phyloP scores from a whole-genome alignment of 73 alveolate genomes.

The Tetrahymena borealis region DNA sequence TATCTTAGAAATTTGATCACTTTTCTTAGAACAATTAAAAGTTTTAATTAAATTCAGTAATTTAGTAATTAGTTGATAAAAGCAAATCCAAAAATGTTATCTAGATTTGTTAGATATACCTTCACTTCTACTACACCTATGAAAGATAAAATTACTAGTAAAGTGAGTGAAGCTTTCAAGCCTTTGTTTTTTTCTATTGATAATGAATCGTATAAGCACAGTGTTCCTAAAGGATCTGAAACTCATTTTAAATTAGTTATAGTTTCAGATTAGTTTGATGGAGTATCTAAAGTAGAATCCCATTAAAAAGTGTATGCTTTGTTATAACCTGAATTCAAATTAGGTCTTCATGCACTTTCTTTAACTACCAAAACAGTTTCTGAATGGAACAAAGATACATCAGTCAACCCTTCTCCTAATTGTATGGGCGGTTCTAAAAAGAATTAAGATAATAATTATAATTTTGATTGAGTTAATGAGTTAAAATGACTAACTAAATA shows the following conservation, averaged over 20 bases:
- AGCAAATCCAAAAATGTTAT: not conserved
- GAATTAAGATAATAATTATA: not conserved
- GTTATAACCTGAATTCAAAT: not conserved
- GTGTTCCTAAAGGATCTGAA: not conserved
- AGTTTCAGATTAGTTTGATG: not conserved
- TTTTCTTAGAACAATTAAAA: too few relatives aligned
- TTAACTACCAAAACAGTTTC: not conserved
- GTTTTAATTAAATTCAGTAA: too few relatives aligned
- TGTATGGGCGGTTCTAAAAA: not conserved
- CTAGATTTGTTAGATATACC: not conserved
- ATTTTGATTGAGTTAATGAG: too few relatives aligned
- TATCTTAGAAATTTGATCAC: too few relatives aligned
- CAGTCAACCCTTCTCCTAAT: not conserved
- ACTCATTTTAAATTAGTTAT: not conserved
- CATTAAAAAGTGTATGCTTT: not conserved
- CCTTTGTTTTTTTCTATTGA: not conserved
- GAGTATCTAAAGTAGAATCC: not conserved
- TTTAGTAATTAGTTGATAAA: not conserved
- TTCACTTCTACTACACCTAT: not conserved
- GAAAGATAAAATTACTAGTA: not conserved
- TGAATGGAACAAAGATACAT: not conserved
- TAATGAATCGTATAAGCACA: not conserved
- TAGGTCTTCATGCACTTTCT: not conserved
- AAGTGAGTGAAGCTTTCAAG: not conserved
- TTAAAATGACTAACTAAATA: too few relatives aligned